A percentile compares a stretch with the other conserved stretches of the same genome.
These are phyloP conservation scores for Stemphylium beticola DNA, from an alignment of 2,329 filamentous ascomycete species.

Conservation along the genomic window DNA sequence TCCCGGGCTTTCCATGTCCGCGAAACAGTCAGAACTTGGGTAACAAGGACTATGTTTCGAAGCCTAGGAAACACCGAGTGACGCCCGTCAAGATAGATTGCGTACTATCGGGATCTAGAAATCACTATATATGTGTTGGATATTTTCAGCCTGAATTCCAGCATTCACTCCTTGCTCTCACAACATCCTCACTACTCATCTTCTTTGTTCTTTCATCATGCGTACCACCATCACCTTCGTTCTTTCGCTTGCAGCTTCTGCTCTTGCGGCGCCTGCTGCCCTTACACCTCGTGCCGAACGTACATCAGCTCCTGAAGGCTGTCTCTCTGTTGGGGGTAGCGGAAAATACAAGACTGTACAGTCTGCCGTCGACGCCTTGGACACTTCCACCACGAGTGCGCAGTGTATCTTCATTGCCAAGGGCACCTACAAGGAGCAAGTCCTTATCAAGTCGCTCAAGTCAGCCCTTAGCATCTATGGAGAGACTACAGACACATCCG, in stretches of 20 bases:
- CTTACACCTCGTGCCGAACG: constrained; percentile 40
- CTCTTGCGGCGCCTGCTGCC: constrained; percentile 28
- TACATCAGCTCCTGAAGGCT: constrained; percentile 57
- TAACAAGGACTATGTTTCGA: neutral
- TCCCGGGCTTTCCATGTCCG: neutral
- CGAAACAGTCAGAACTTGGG: neutral
- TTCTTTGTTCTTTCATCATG: constrained; percentile 18
- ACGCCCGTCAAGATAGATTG: too few relatives aligned
- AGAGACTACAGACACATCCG: constrained; percentile 59
- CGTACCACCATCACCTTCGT: constrained; percentile 24
- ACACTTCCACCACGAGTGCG: constrained; percentile 55
- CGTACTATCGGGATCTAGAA: too few relatives aligned
- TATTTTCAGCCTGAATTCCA: too few relatives aligned
- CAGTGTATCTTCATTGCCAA: constrained; percentile 69
- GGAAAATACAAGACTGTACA: constrained; percentile 59
- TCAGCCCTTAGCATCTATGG: constrained; percentile 64
- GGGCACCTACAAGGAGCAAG: constrained; percentile 67
- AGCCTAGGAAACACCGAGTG: too few relatives aligned
- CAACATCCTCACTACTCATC: neutral
- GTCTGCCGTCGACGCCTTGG: constrained; percentile 64
- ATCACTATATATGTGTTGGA: too few relatives aligned
- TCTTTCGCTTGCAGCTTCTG: constrained; percentile 27
- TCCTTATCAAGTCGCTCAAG: constrained; percentile 58
- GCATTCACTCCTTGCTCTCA: too few relatives aligned
- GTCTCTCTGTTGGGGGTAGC: constrained; percentile 56